These are phyloP conservation scores for Fusarium sp. DNA, from an alignment of 2,329 filamentous ascomycete genomes.

Conservation along the genomic window DNA sequence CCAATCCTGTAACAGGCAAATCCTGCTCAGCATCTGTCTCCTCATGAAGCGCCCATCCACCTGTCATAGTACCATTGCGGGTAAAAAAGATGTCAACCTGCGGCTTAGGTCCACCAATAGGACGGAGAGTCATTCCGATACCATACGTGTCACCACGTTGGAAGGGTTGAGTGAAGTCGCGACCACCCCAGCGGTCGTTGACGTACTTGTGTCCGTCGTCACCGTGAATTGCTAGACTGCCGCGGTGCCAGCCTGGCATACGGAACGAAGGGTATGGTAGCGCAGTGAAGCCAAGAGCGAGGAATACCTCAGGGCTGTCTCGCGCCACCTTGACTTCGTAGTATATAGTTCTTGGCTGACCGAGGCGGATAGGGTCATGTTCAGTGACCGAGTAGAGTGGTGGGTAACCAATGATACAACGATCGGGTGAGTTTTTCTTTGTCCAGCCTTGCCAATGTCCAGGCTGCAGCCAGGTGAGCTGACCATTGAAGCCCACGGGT, in stretches of 20 bases:
- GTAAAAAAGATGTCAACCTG: conserved; percentile 71
- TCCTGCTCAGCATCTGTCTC: conserved; percentile 74
- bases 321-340: conserved; percentile 73
- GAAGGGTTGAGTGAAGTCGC: conserved; percentile 74
- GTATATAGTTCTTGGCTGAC: conserved; percentile 68
- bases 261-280: conserved; percentile 82
- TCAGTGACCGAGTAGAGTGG: conserved; percentile 74
- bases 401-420: conserved; percentile 73
- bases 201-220: conserved; percentile 83
- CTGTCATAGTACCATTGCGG: conserved; percentile 68
- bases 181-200: conserved; percentile 80
- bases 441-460: conserved; percentile 65
- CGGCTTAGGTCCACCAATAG: conserved; percentile 48
- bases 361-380: conserved; percentile 65
- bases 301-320: conserved; percentile 59
- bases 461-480: conserved; percentile 57
- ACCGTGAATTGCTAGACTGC: conserved; percentile 78
- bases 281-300: conserved; percentile 77
- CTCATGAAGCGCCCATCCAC: conserved; percentile 79
- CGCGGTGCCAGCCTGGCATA: conserved; percentile 84
- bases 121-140: conserved; percentile 73
- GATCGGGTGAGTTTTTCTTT: conserved; percentile 63
- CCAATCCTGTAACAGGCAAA: conserved; percentile 72
- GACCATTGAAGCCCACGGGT: conserved; percentile 61
- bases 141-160: conserved; percentile 74